A percentile compares a stretch with the other conserved stretches of the same genome.
Conservation (phyloP, 352 stramenopile species). For the Phytophthora capsici region DNA sequence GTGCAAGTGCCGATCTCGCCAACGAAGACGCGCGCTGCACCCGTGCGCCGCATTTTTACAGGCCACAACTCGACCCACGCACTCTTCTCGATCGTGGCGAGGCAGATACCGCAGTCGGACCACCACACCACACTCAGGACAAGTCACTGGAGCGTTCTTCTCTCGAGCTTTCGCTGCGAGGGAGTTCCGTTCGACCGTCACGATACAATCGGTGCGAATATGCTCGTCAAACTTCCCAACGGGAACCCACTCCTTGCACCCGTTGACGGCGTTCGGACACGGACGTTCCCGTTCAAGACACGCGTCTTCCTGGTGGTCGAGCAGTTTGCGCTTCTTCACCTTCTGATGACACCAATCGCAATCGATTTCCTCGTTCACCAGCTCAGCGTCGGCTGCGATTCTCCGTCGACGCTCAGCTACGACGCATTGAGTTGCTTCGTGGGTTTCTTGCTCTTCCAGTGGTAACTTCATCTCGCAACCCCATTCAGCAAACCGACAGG, state of each 20-base stretch:
- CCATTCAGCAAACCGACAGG: conserved; percentile 56
- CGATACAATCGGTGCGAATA: conserved; percentile 50
- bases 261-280: conserved; percentile 64
- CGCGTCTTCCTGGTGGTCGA: conserved; percentile 84
- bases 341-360: conserved; percentile 74
- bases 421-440: conserved; percentile 52
- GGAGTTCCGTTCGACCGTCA: conserved; percentile 60
- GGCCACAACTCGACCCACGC: conserved; percentile 64
- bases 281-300: conserved; percentile 69
- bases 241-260: conserved; percentile 75
- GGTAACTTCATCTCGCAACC: conserved; percentile 55
- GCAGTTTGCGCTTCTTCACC: conserved; percentile 70
- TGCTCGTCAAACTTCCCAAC: conserved; percentile 65
- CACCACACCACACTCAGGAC: conserved; percentile 57
- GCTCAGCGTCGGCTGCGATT: conserved; percentile 46
- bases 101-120: conserved; percentile 48
- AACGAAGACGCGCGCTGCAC: conserved; percentile 61
- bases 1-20: conserved; percentile 73
- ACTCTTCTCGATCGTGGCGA: conserved; percentile 53
- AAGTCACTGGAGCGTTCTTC: conserved; percentile 53
- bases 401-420: conserved; percentile 49
- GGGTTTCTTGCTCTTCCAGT: conserved; percentile 38
- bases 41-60: conserved; percentile 78
- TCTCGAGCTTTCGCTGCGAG: conserved; percentile 54
- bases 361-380: conserved; percentile 57